Percentiles rank a stretch among this genome's conserved stretches.
phyloP scores from a whole-genome alignment of 2,329 filamentous ascomycete species.

The Botrytis deweyae region DNA sequence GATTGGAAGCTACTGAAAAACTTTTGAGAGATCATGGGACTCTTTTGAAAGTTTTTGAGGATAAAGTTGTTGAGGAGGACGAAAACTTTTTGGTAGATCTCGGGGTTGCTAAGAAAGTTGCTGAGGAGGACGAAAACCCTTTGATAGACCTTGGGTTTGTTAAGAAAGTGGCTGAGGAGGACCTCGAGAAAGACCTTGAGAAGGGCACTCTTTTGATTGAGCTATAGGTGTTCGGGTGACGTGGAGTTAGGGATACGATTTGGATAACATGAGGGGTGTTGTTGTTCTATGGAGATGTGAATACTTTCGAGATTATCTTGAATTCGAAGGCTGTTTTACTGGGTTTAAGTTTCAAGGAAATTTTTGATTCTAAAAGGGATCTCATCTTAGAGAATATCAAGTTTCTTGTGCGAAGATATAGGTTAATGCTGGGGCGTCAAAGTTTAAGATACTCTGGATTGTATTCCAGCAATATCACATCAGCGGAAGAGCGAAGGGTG shows the following conservation, averaged over 20 bases:
- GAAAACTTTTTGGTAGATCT: neutral
- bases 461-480: neutral
- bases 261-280: neutral
- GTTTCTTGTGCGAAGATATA: rapidly evolving
- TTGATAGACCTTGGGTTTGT: neutral
- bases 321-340: neutral
- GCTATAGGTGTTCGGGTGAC: neutral
- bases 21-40: neutral
- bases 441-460: neutral
- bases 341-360: neutral
- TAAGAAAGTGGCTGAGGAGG: neutral
- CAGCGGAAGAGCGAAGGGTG: neutral
- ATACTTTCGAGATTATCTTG: neutral
- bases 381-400: neutral
- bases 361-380: neutral
- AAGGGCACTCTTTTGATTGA: neutral
- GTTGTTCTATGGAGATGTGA: neutral
- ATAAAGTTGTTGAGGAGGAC: neutral
- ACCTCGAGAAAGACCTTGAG: neutral
- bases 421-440: neutral
- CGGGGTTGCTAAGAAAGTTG: neutral
- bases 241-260: neutral
- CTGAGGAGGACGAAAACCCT: no score
- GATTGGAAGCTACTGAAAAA: neutral
- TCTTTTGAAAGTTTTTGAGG: neutral